Evolutionary conservation across 192 early-diverging fungal genomes (phyloP).

Genomic region (Coemansia sp.): DNA sequence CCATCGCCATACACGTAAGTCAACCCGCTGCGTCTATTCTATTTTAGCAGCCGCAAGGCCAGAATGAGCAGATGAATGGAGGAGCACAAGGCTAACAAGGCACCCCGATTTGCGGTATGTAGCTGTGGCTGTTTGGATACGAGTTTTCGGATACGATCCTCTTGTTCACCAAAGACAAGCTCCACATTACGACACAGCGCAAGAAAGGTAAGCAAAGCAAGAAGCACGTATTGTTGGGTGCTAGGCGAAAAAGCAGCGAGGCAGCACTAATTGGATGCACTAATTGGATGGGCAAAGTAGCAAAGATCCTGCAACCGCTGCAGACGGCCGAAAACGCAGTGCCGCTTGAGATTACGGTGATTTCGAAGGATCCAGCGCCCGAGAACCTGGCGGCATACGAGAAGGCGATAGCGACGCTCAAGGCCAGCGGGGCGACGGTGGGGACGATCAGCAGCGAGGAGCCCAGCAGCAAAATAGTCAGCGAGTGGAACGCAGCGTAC

Average conservation of each 20-base stretch:
- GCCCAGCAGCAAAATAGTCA: conserved; percentile 68
- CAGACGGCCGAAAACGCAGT: conserved; percentile 51
- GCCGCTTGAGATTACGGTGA: conserved; percentile 71
- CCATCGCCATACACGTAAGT: conserved; percentile 59
- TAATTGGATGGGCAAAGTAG: conserved; percentile 18
- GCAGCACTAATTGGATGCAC: conserved; percentile 41
- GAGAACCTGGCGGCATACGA: conserved; percentile 68
- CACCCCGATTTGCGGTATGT: background rate
- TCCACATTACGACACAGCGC: conserved; percentile 73
- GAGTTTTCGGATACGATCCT: conserved; percentile 88
- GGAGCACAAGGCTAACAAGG: background rate
- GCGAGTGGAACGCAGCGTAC: conserved; percentile 75
- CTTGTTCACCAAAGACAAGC: conserved; percentile 69
- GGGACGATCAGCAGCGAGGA: conserved; percentile 82
- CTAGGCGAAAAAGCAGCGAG: conserved; percentile 37
- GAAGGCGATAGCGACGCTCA: conserved; percentile 56
- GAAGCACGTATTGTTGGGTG: too few species aligned
- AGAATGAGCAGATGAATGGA: too few species aligned
- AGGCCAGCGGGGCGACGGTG: conserved; percentile 35
- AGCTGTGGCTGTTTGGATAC: conserved; percentile 92
- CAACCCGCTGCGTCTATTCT: background rate
- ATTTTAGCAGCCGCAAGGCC: too few species aligned
- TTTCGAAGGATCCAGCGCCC: conserved; percentile 67
- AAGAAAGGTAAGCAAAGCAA: conserved; percentile 83
- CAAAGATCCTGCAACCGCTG: conserved; percentile 64